Evolutionary conservation across 2,329 filamentous ascomycete species (phyloP).

Genomic region (Fonsecaea nubica): DNA sequence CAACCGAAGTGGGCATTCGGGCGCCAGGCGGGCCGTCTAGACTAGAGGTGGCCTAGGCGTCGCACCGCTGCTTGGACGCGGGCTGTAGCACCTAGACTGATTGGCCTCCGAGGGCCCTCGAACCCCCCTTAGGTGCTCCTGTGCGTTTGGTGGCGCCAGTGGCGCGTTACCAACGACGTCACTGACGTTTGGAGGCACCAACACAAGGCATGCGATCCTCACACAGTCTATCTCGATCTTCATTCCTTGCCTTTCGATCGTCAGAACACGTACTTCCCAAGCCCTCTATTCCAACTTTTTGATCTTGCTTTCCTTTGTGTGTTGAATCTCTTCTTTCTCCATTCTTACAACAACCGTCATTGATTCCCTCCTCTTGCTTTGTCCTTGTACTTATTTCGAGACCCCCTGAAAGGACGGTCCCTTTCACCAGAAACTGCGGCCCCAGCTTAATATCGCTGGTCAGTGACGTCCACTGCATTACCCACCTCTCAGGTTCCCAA

Average conservation of each 20-base stretch:
- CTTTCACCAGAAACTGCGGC: background rate
- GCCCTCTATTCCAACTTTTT: constrained; percentile 25
- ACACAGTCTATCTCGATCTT: constrained; percentile 13
- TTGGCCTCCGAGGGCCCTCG: constrained; percentile 7
- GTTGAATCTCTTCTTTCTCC: constrained; percentile 16
- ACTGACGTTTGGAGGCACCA: constrained; percentile 5
- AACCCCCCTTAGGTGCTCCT: background rate
- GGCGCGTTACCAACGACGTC: constrained; percentile 8
- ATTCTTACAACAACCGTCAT: constrained; percentile 18
- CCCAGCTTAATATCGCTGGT: background rate
- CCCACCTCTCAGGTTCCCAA: background rate
- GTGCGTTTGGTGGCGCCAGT: background rate
- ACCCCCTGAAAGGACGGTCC: constrained; percentile 8
- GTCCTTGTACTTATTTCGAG: constrained; percentile 20
- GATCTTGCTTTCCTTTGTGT: constrained; percentile 13
- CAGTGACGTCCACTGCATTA: background rate
- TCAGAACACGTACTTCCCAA: background rate
- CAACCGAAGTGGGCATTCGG: background rate
- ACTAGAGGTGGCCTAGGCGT: constrained; percentile 13
- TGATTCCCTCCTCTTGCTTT: constrained; percentile 13
- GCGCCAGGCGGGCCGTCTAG: constrained; percentile 12
- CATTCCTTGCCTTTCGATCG: background rate
- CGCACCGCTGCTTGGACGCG: constrained; percentile 16
- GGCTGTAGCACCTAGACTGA: background rate
- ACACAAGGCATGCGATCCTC: constrained; percentile 4